Evolutionary conservation across 2,329 filamentous ascomycete genomes (phyloP), one percentile per base, ranked within the genome.

Genomic region (Zymoseptoria crescenta): DNA sequence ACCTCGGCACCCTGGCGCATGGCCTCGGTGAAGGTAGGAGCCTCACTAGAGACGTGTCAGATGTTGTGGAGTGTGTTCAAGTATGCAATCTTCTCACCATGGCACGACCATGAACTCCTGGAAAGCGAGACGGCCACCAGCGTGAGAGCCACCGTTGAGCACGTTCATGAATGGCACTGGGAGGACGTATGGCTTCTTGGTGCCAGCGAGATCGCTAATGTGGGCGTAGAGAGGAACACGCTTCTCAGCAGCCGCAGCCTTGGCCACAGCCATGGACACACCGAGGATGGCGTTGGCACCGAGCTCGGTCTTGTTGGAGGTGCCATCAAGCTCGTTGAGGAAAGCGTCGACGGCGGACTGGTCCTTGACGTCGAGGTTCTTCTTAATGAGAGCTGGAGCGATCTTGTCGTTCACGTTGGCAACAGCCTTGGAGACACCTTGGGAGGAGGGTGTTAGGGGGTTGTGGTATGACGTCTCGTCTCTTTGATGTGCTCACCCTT

Each of bases 1-100:
- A 96, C 91, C 81, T 99, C 94, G 71, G 93, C 80, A 77, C 94
- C 94, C 80, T 96, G 91, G 77, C 93, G 92, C 81, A 99, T 87
- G 75, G 88, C 94, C 84, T 99, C 94, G 70, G 87, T 86, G 86
- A 99, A 99, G 64, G 89, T 87, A 62, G 91, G 87, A 68, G 94
- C 94, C 41, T 64, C 63, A 28, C 64, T 66, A 57, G 21, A 13
- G 50, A 35, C 30, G 21, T 35, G 35, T 55, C 24, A 59, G 64
- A 86, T 82, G 69, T 87, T 91, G 63, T 91, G 63, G 61, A 61
- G 55, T 59, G 49, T 35, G 57, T 68, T 30, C 70, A 65, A 56
- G 62, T 49, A 57, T 53, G 55, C 35, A n/a, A 54, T 52, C 54
- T 49, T 49, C 75, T 69, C 70, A 79, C 77, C 67, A 72, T 63